Base-by-base conservation (phyloP, 2,329 filamentous ascomycete species). In the Colletotrichum sp. region DNA sequence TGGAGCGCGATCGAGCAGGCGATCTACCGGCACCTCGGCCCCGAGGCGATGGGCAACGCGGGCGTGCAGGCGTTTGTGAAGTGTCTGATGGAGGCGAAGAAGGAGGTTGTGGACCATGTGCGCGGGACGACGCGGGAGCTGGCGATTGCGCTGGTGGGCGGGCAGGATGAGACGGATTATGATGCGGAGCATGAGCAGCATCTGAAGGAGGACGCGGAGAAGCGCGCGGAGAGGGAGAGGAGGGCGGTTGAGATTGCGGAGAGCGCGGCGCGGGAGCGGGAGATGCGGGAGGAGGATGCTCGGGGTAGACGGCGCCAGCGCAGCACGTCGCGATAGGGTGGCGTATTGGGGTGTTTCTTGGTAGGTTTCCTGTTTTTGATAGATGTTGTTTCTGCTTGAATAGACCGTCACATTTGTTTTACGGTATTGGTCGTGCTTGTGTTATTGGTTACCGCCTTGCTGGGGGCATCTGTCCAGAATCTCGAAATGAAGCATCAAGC, bases 1-100 rank as follows among this genome's bases (percentile, higher is more conserved):
- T 75, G 73, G 73, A 13, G 48, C 18, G 43, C 43, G 39, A 68
- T 75, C 71, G 73, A 75, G 63, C 18, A 34, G 39, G 64, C 73
- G n/a, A 13, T 75, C 6, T 32, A 60, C 24, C 10, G 21, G 6
- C 34, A 73, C 28, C 68, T 75, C 12, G 73, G 65, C 18, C 64
- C 24, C 8, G 7, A 21, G 6, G 64, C 63, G 30, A 55, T 73
- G 63, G 57, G 21, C 18, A 24, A 16, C 16, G 21, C 57, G 2
- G 64, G 26, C 3, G 34, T 72, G 18, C 63, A 26, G 57, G 43
- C 10, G 7, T 21, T 75, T 16, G 34, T 65, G 3, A 26, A 24
- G n/a, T 24, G 39, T 14, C 24, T 75, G 70, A 6, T n/a, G 39
- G 65, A 65, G 21, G 70, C 64, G 24, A 68, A 64, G 70, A 30